Conservation (phyloP, 2,329 filamentous ascomycete species). For the Cytospora chrysosperma region DNA sequence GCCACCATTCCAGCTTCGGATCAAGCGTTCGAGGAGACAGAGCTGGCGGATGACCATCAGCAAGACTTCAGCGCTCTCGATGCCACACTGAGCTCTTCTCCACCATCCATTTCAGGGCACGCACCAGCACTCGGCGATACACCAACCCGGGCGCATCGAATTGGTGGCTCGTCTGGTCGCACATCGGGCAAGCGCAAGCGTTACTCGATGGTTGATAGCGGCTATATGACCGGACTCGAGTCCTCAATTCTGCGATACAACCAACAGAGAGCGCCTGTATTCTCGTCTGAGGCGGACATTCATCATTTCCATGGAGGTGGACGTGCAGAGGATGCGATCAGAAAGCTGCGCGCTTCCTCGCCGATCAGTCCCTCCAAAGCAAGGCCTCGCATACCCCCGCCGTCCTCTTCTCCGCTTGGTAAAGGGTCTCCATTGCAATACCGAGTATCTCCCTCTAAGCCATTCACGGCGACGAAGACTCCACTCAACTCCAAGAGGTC, state of each 20-base stretch:
- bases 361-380: constrained; percentile 85
- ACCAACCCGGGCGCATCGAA: constrained; percentile 59
- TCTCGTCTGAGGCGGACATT: constrained; percentile 70
- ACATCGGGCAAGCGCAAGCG: constrained; percentile 64
- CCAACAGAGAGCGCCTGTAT: constrained; percentile 41
- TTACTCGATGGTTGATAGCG: constrained; percentile 77
- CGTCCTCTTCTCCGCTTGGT: constrained; percentile 23
- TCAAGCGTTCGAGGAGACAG: constrained; percentile 44
- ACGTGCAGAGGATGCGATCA: constrained; percentile 93
- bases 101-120: constrained; percentile 74
- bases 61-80: constrained; percentile 18
- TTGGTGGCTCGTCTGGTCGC: constrained; percentile 46
- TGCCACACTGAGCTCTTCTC: constrained; percentile 38
- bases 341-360: constrained; percentile 85
- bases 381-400: constrained; percentile 18
- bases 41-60: constrained; percentile 38
- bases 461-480: constrained; percentile 8
- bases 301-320: constrained; percentile 74
- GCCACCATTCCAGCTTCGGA: constrained; percentile 75
- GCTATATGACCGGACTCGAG: constrained; percentile 94
- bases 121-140: constrained; percentile 56
- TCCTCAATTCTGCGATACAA: constrained; percentile 72
- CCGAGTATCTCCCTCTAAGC: constrained; percentile 18
- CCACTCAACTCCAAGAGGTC: constrained; percentile 19
- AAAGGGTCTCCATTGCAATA: constrained; percentile 21